Base-by-base conservation (phyloP, 2,329 filamentous ascomycete species). In the Monosporascus sp. region DNA sequence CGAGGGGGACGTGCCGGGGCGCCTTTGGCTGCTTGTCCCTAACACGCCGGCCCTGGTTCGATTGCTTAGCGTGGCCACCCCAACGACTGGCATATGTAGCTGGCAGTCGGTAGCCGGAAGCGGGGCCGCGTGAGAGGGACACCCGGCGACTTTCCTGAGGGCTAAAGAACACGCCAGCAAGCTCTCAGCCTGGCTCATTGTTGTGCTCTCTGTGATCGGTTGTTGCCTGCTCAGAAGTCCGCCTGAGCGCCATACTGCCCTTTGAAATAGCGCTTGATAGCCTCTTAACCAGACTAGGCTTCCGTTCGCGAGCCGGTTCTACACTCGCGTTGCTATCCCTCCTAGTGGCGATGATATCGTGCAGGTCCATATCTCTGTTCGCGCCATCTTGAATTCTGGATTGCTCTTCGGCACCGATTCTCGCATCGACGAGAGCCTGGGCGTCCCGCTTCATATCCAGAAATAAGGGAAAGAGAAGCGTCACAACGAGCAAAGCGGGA, bases 381-480 rank as follows among this genome's bases (percentile, higher is more conserved):
- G 70, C 70, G 18, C 59, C 60, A 51, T 68, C 65, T 54, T 68
- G 65, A 27, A 69, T 67, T 48, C 55, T 62, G 17, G 57, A 60
- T 46, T 69, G 66, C 47, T 68, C 61, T 50, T 67, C 65, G 11
- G 63, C 61, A n/a, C 64, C 65, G 15, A 69, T 59, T 24, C 66
- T 65, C n/a, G 69, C 66, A 53, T 74, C 75, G 15, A 78, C 75
- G 50, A 80, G 63, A 11, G 65, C 60, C 54, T 72, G 73, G 0
- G 77, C 81, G 53, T 80, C 76, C 14, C 60, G 66, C n/a, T 74
- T 68, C 25, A 73, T 58, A 39, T 72, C 71, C 18, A 84, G 65
- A 57, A 79, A 81, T 5, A 78, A 55, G 0, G 80, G 75, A 54
- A 80, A 83, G 2, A 73, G 60, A 37, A 76, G 66, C 20, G 75